These are phyloP conservation scores for Penicillium occitanis DNA, from an alignment of 2,329 filamentous ascomycete species.

Conservation along the genomic window DNA sequence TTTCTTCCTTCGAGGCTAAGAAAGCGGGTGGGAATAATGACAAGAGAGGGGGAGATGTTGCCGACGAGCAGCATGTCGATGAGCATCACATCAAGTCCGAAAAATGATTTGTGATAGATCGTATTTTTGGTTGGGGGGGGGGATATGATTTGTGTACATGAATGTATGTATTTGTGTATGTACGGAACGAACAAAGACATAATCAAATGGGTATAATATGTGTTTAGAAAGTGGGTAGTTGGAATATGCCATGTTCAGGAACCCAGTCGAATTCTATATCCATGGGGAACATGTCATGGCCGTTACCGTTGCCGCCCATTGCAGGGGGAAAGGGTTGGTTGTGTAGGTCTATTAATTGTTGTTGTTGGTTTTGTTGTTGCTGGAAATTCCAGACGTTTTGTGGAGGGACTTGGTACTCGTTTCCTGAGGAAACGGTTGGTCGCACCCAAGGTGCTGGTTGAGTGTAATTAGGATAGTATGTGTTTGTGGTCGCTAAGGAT, in stretches of 20 bases:
- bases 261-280: constrained; percentile 24
- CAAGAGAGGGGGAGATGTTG: neutral
- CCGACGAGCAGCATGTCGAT: neutral
- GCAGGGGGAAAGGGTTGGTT: neutral
- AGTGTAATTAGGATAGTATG: constrained; percentile 12
- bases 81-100: neutral
- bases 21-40: neutral
- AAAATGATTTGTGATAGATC: neutral
- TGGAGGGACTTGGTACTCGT: constrained; percentile 1
- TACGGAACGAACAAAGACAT: neutral
- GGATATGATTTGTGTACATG: neutral
- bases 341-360: neutral
- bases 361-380: constrained; percentile 7
- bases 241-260: constrained; percentile 22
- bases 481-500: neutral
- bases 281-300: constrained; percentile 11
- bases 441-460: constrained; percentile 3
- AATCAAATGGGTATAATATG: constrained; percentile 1
- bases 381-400: constrained; percentile 16
- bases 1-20: constrained; percentile 2
- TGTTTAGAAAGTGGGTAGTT: constrained; percentile 17
- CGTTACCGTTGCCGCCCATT: neutral
- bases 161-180: neutral
- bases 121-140: too few species aligned
- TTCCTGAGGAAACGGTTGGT: neutral